Percentiles rank a stretch among this genome's conserved stretches.
Conservation (phyloP, 306 rosid species). For the Lotus japonicus region DNA sequence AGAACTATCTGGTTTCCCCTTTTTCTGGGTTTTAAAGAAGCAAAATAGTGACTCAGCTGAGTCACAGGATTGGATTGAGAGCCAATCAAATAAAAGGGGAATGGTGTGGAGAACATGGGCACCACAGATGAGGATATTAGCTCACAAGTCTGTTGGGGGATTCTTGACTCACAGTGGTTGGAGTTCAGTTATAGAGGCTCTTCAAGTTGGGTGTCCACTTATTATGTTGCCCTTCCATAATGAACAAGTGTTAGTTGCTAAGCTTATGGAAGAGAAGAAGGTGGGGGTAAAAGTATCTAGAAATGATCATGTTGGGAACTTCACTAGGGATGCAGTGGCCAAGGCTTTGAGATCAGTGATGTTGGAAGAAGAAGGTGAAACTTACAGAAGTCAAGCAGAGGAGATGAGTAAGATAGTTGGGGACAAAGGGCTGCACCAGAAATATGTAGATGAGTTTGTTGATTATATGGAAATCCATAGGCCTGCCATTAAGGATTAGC, state of each 20-base stretch:
- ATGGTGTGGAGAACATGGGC: slow-evolving; percentile 18
- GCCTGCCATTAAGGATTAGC: background rate
- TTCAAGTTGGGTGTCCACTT: slow-evolving; percentile 4
- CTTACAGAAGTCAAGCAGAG: slow-evolving; percentile 6
- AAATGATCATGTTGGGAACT: slow-evolving; percentile 26
- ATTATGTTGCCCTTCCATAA: slow-evolving; percentile 16
- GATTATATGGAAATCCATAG: background rate
- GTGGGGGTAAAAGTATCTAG: slow-evolving; percentile 27
- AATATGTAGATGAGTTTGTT: slow-evolving; percentile 23
- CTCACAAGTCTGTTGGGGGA: slow-evolving; percentile 26
- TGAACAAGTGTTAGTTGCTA: slow-evolving; percentile 21
- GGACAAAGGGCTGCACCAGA: background rate
- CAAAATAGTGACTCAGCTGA: background rate
- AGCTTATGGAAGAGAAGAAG: slow-evolving; percentile 22
- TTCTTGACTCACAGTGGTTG: slow-evolving; percentile 31
- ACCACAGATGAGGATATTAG: slow-evolving; percentile 26
- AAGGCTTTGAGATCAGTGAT: slow-evolving; percentile 1
- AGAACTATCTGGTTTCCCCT: background rate
- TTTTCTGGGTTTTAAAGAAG: background rate
- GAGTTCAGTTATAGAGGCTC: slow-evolving; percentile 15
- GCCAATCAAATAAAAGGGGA: background rate
- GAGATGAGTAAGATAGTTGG: slow-evolving; percentile 15
- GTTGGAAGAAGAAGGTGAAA: slow-evolving; percentile 29
- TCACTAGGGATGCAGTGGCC: background rate
- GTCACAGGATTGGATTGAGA: slow-evolving; percentile 4